These are phyloP conservation scores for Chlamydomonas schloesseri DNA, from an alignment of 139 green algal genomes.

Conservation along the genomic window DNA sequence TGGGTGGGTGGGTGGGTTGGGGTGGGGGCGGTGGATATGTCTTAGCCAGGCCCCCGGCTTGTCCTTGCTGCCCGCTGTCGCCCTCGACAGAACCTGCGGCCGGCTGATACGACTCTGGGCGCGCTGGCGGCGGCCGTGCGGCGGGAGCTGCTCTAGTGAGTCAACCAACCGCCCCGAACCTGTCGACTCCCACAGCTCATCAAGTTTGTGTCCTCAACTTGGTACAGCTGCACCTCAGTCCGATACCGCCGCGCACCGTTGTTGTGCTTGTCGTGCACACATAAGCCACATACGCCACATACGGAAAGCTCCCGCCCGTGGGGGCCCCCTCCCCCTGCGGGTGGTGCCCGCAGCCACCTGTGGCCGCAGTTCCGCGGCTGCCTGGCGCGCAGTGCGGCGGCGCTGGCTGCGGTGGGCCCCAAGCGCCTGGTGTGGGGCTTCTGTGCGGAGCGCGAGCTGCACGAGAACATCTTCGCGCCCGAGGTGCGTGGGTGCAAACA, in stretches of 20 bases:
- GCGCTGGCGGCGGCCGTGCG: not conserved
- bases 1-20: no score
- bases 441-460: not conserved
- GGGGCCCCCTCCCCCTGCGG: not conserved
- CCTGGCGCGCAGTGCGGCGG: not conserved
- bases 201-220: no score
- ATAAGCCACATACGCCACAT: no score
- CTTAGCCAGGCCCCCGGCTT: no score
- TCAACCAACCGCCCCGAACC: not conserved
- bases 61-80: no score
- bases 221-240: no score
- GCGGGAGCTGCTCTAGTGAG: not conserved
- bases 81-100: no score
- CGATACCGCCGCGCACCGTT: no score
- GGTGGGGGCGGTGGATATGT: no score
- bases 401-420: not conserved
- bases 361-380: not conserved
- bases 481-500: not conserved
- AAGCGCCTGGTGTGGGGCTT: not conserved
- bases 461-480: conserved; percentile 9
- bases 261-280: no score
- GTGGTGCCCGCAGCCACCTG: not conserved
- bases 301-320: not conserved
- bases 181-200: no score
- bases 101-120: not conserved